Percentiles rank a stretch among this genome's conserved stretches.
Conservation (phyloP, 2,329 filamentous ascomycete genomes). For the Penicillium occitanis region DNA sequence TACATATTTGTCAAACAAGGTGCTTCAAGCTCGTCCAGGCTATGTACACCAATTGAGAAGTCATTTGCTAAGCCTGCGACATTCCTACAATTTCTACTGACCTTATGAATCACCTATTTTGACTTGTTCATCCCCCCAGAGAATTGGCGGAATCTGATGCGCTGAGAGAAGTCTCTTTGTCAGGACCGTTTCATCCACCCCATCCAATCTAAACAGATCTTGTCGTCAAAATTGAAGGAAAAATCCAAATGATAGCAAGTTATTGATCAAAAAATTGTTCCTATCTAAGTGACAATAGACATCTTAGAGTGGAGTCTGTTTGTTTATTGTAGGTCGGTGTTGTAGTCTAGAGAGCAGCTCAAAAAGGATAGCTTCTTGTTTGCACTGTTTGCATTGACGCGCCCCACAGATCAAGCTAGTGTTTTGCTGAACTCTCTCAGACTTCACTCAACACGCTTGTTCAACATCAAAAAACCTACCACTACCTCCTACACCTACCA, state of each 20-base stretch:
- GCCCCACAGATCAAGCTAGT: conserved; percentile 2
- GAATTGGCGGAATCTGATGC: background rate
- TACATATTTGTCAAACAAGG: background rate
- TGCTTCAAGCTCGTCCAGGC: background rate
- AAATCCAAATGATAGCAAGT: background rate
- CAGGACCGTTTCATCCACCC: background rate
- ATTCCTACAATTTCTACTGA: background rate
- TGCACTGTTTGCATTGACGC: conserved; percentile 13
- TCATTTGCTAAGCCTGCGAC: background rate
- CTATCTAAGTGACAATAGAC: background rate
- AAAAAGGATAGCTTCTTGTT: conserved; percentile 12
- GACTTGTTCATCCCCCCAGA: background rate
- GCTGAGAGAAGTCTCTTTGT: background rate
- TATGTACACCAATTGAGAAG: background rate
- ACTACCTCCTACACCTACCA: background rate
- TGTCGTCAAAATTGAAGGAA: background rate
- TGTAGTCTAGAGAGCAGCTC: background rate
- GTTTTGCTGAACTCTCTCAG: conserved; percentile 6
- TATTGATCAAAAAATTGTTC: background rate
- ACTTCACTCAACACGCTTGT: background rate
- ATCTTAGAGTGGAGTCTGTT: too few relatives aligned
- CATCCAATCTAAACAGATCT: background rate
- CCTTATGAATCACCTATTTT: background rate
- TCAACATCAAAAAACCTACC: background rate
- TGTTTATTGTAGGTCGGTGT: background rate